Evolutionary conservation across 768 basidiomycete genomes (phyloP), one percentile per base, ranked within the genome.

Genomic region (Leccinum boreale): DNA sequence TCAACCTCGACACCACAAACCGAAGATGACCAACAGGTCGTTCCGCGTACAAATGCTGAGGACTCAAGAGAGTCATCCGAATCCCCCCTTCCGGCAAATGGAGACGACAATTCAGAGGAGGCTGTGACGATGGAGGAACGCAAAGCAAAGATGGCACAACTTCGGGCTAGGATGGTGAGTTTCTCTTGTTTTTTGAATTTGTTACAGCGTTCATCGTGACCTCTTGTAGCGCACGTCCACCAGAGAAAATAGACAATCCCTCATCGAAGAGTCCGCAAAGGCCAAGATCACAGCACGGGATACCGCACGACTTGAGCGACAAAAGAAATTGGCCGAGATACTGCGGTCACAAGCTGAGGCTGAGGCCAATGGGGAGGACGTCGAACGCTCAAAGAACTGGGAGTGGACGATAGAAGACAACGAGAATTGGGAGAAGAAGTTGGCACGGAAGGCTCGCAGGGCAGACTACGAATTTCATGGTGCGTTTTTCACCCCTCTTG

Each of bases 351-450:
- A 94, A 73, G 86, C 89, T 3, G 91, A 95, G 61, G 94, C 94
- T 2, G 90, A 92, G 72, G 94, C 93, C 53, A 79, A 83, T 0
- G 96, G 94, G n/a, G 92, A 94, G 70, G 95, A 98, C 69, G 78
- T 92, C 94, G 90, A 78, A 90, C 90, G 26, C 85, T 97, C 57
- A 93, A 98, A 98, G 60, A 80, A 85, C 56, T 99, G 97, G 97
- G 94, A 97, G n/a, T 67, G 67, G 67, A 67, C 67, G 14, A 67
- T 68, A 53, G 67, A 68, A n/a, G 67, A 68, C 31, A 70, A 69
- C 15, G 67, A 69, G 33, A 69, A 69, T 19, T 68, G 67, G 67
- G 67, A 68, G 46, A 69, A 69, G 50, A 93, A 94, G 71, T 72
- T 83, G 63, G 87, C 85, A 24, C 76, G 87, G 66, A 98, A 94